A percentile compares a stretch with the other conserved stretches of the same genome.
Evolutionary conservation across 495 filamentous ascomycete species (phyloP).

Genomic region (Aspergillus diversus): DNA sequence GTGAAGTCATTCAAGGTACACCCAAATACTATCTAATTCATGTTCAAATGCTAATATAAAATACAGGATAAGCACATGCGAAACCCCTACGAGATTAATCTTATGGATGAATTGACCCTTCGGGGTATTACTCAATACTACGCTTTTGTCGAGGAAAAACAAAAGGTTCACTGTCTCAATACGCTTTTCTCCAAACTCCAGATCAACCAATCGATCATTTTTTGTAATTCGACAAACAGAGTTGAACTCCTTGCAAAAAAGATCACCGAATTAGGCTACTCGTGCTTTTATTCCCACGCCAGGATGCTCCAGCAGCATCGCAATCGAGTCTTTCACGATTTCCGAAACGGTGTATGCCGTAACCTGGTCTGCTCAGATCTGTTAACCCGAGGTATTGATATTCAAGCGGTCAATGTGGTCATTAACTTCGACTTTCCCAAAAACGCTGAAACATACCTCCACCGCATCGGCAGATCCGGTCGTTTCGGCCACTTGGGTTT

Average conservation of each 20-base stretch:
- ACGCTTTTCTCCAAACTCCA: conserved; percentile 98
- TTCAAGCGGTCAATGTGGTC: conserved; percentile 98
- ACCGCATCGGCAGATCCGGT: conserved; percentile 96
- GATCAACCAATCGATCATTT: conserved; percentile 99
- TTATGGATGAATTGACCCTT: conserved; percentile 99
- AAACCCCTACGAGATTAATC: conserved; percentile 95
- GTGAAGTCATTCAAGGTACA: conserved; percentile 90
- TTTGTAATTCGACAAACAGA: conserved; percentile 98
- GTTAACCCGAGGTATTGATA: conserved; percentile 97
- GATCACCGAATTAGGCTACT: conserved; percentile 98
- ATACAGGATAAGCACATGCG: conserved; percentile 88
- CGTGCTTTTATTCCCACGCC: conserved; percentile 98
- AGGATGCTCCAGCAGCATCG: conserved; percentile 97
- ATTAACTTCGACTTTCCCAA: conserved; percentile 99
- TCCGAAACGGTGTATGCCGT: conserved; percentile 94
- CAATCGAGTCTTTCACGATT: conserved; percentile 99
- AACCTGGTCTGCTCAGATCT: conserved; percentile 98
- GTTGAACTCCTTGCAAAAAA: conserved; percentile 98
- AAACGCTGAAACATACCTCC: conserved; percentile 98
- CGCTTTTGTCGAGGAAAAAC: conserved; percentile 98
- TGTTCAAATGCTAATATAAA: conserved; percentile 15
- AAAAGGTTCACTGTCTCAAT: conserved; percentile 98
- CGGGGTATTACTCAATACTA: conserved; percentile 99
- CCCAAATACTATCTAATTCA: neutral
- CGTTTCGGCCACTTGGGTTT: conserved; percentile 96